These are phyloP conservation scores for Annulohypoxylon nitens DNA, from an alignment of 495 filamentous ascomycete genomes.

Conservation along the genomic window DNA sequence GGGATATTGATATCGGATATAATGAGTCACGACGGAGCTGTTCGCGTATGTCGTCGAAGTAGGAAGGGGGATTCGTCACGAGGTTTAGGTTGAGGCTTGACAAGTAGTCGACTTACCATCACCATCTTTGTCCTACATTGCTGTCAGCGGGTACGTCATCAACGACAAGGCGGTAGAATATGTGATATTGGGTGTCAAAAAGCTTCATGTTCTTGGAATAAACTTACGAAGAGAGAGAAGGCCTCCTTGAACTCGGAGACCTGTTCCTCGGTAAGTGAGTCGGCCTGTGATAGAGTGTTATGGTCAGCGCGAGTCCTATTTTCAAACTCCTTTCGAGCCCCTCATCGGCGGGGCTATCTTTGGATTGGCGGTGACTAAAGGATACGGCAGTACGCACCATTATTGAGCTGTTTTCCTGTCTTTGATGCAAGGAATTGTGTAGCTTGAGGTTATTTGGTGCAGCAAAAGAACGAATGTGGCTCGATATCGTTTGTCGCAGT, in stretches of 20 bases:
- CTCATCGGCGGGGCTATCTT: conserved; percentile 48
- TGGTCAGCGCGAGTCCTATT: conserved; percentile 47
- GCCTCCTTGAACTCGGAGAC: conserved; percentile 99
- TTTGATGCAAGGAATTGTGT: conserved; percentile 9
- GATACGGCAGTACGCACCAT: conserved; percentile 38
- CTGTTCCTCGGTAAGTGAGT: conserved; percentile 98
- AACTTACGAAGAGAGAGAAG: conserved; percentile 98
- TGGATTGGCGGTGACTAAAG: conserved; percentile 38
- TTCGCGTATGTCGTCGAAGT: conserved; percentile 26
- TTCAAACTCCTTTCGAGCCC: conserved; percentile 36
- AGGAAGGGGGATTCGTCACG: neutral
- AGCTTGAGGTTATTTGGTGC: conserved; percentile 18
- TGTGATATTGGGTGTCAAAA: conserved; percentile 4
- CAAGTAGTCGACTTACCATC: conserved; percentile 82
- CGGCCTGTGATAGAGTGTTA: conserved; percentile 69
- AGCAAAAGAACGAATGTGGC: conserved; percentile 37
- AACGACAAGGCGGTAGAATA: conserved; percentile 11
- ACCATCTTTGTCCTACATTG: conserved; percentile 94
- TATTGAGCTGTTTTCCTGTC: conserved; percentile 26
- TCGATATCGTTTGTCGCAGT: conserved; percentile 34
- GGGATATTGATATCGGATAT: neutral
- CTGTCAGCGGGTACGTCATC: conserved; percentile 48
- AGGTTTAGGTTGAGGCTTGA: conserved; percentile 3
- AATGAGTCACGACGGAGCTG: conserved; percentile 6
- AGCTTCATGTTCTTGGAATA: neutral